These are phyloP conservation scores for Triglochin maritima DNA, from an alignment of 106 monocot genomes.

Conservation along the genomic window DNA sequence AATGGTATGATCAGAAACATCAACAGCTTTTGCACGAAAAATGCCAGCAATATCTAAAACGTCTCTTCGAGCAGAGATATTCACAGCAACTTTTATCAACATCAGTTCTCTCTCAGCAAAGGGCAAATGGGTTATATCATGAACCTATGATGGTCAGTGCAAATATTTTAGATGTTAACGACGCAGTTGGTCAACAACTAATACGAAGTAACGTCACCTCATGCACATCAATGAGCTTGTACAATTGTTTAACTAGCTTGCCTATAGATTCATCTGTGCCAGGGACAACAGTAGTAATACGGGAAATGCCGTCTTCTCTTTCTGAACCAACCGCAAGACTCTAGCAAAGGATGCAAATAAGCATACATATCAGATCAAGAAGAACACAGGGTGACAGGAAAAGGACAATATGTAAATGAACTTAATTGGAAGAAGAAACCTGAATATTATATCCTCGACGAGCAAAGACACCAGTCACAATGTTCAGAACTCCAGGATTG, in stretches of 20 bases:
- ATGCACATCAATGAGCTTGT: constrained; percentile 87
- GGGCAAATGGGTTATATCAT: constrained; percentile 68
- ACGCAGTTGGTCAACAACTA: neutral
- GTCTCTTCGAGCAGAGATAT: constrained; percentile 73
- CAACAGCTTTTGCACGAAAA: constrained; percentile 82
- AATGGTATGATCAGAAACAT: constrained; percentile 98
- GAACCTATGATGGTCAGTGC: constrained; percentile 39
- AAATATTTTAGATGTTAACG: neutral
- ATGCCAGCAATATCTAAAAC: constrained; percentile 86
- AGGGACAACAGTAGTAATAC: constrained; percentile 90
- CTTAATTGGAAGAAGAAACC: constrained; percentile 23
- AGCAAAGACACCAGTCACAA: constrained; percentile 89
- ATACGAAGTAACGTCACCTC: constrained; percentile 32
- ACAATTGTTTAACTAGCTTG: constrained; percentile 79
- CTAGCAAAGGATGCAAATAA: constrained; percentile 17
- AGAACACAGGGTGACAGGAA: constrained; percentile 2
- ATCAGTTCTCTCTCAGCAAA: constrained; percentile 95
- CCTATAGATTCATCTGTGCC: constrained; percentile 77
- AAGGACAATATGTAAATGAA: neutral
- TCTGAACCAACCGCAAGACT: constrained; percentile 93
- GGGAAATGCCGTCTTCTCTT: constrained; percentile 69
- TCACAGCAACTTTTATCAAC: constrained; percentile 93
- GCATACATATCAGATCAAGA: neutral
- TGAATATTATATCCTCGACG: constrained; percentile 98
- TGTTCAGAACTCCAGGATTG: constrained; percentile 79